These are phyloP conservation scores for Calycina herbarum DNA, from an alignment of 2,329 filamentous ascomycete genomes.

Conservation along the genomic window DNA sequence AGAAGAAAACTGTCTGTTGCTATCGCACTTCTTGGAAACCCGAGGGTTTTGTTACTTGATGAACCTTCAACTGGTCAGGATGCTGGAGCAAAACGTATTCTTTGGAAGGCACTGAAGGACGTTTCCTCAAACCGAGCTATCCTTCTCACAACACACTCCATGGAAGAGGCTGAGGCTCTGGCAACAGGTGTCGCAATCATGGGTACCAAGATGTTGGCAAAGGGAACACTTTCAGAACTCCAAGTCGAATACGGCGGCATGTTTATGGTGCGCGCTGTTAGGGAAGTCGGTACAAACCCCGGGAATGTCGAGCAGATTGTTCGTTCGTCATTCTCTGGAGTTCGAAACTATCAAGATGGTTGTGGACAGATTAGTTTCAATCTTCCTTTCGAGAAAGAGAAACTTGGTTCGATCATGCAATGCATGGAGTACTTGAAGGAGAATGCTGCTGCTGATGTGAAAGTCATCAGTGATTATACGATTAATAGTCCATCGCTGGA, in stretches of 20 bases:
- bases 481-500: conserved; percentile 32
- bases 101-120: conserved; percentile 38
- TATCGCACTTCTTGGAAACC: conserved; percentile 38
- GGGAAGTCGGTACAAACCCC: conserved; percentile 8
- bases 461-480: conserved; percentile 28
- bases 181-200: conserved; percentile 40
- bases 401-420: conserved; percentile 29
- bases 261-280: conserved; percentile 27
- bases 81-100: conserved; percentile 38
- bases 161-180: conserved; percentile 41
- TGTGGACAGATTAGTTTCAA: conserved; percentile 30
- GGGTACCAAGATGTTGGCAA: conserved; percentile 37
- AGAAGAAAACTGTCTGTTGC: conserved; percentile 38
- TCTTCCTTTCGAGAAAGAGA: conserved; percentile 26
- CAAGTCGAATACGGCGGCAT: conserved; percentile 28
- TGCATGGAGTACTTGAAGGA: conserved; percentile 30
- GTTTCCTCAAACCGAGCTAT: conserved; percentile 36
- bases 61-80: conserved; percentile 39
- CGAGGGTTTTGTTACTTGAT: conserved; percentile 37
- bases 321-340: conserved; percentile 21
- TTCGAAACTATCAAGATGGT: conserved; percentile 27
- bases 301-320: conserved; percentile 21
- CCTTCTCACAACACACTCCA: conserved; percentile 40
- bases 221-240: conserved; percentile 27
- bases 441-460: conserved; percentile 2